These are phyloP conservation scores for Carex cristatella DNA, from an alignment of 176 grass and related monocot genomes.

Conservation along the genomic window DNA sequence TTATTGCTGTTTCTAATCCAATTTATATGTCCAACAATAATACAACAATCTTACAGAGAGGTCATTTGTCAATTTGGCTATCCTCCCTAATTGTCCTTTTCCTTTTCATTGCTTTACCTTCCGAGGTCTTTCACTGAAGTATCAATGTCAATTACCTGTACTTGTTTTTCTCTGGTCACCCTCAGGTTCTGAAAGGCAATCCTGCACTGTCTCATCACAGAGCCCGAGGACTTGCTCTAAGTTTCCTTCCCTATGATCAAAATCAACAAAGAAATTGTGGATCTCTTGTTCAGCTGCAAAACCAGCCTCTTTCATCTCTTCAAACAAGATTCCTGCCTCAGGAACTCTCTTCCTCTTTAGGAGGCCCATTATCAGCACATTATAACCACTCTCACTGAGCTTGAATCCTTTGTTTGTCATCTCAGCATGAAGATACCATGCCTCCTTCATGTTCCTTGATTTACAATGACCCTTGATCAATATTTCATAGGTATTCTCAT, in stretches of 20 bases:
- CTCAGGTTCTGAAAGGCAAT: constrained; percentile 7
- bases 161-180: not conserved
- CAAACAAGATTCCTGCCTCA: constrained; percentile 68
- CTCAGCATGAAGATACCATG: constrained; percentile 67
- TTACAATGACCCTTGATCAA: constrained; percentile 84
- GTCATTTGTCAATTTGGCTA: not conserved
- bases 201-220: constrained; percentile 65
- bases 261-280: constrained; percentile 69
- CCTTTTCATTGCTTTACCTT: not conserved
- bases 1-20: not conserved
- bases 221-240: constrained; percentile 64
- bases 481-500: constrained; percentile 93
- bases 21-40: not conserved
- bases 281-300: constrained; percentile 57
- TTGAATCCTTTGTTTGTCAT: constrained; percentile 67
- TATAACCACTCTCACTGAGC: constrained; percentile 60
- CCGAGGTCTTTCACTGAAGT: not conserved
- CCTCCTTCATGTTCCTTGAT: constrained; percentile 90
- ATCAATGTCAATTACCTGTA: not conserved
- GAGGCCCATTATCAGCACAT: constrained; percentile 66
- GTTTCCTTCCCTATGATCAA: constrained; percentile 46
- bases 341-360: constrained; percentile 76
- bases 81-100: not conserved
- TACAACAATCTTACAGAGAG: not conserved
- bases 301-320: constrained; percentile 69